These are phyloP conservation scores for Conticribra guillardii DNA, from an alignment of 108 stramenopile species.

Conservation along the genomic window DNA sequence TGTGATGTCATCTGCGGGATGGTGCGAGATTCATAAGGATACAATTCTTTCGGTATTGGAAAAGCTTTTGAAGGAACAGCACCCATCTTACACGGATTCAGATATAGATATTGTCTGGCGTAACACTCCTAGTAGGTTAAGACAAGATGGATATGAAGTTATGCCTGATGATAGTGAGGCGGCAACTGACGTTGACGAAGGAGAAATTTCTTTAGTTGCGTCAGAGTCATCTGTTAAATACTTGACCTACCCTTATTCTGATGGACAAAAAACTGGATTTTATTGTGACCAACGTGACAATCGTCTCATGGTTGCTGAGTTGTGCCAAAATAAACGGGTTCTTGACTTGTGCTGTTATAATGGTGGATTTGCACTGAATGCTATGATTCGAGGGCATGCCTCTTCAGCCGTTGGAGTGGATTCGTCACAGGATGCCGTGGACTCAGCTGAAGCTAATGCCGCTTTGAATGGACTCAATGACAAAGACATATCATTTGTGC, in stretches of 20 bases:
- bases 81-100: constrained; percentile 37
- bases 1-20: constrained; percentile 88
- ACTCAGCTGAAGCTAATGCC: constrained; percentile 73
- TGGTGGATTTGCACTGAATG: constrained; percentile 90
- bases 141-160: constrained; percentile 77
- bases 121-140: constrained; percentile 66
- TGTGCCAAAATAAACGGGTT: constrained; percentile 68
- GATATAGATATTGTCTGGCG: constrained; percentile 73
- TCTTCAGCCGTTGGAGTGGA: constrained; percentile 75
- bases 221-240: constrained; percentile 85
- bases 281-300: constrained; percentile 98
- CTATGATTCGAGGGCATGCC: constrained; percentile 67
- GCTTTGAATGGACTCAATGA: constrained; percentile 70
- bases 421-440: constrained; percentile 85
- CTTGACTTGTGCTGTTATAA: constrained; percentile 91
- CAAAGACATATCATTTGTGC: constrained; percentile 57
- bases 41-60: constrained; percentile 55
- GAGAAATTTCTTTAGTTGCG: constrained; percentile 49
- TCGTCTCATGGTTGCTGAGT: constrained; percentile 62
- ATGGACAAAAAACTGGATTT: constrained; percentile 96
- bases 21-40: constrained; percentile 87
- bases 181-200: constrained; percentile 35
- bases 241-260: constrained; percentile 62
- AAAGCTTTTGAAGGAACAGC: constrained; percentile 40
- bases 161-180: constrained; percentile 6